Evolutionary conservation across 192 early-diverging fungal genomes (phyloP).

Genomic region (Rhizoclosmatium sp.): DNA sequence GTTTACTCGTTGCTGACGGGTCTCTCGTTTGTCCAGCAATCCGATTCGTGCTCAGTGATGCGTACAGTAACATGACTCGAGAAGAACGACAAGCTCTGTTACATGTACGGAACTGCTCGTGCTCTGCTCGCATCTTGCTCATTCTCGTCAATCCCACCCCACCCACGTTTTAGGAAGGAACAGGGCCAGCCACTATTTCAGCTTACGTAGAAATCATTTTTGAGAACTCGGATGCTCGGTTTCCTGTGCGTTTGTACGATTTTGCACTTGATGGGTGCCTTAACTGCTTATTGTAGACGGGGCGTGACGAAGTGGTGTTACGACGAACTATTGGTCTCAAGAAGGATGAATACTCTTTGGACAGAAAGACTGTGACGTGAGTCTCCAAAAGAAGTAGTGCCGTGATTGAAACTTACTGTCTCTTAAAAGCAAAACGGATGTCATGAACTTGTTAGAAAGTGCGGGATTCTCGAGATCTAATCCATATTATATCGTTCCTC

Average conservation of each 20-base stretch:
- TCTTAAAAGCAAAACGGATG: conserved; percentile 79
- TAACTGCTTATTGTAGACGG: conserved; percentile 63
- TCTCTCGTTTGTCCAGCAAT: conserved; percentile 66
- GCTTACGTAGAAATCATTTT: conserved; percentile 97
- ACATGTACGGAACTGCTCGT: conserved; percentile 76
- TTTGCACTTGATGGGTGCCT: conserved; percentile 4
- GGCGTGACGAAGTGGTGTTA: conserved; percentile 88
- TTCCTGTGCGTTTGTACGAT: conserved; percentile 69
- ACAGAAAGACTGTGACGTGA: conserved; percentile 88
- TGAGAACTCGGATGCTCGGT: conserved; percentile 95
- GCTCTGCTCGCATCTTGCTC: too few relatives aligned
- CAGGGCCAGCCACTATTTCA: conserved; percentile 89
- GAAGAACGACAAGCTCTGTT: conserved; percentile 94
- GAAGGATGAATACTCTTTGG: conserved; percentile 98
- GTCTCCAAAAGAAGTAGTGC: conserved; percentile 1
- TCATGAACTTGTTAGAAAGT: conserved; percentile 92
- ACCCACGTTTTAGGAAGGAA: conserved; percentile 95
- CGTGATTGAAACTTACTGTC: neutral
- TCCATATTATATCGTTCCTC: conserved; percentile 99
- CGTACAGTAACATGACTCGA: conserved; percentile 89
- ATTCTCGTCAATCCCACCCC: too few relatives aligned
- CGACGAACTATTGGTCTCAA: conserved; percentile 94
- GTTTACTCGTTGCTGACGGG: neutral
- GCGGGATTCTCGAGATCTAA: conserved; percentile 97
- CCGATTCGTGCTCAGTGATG: conserved; percentile 95